phyloP scores from a whole-genome alignment of 106 monocot species.

The Xerophyta viscosa region DNA sequence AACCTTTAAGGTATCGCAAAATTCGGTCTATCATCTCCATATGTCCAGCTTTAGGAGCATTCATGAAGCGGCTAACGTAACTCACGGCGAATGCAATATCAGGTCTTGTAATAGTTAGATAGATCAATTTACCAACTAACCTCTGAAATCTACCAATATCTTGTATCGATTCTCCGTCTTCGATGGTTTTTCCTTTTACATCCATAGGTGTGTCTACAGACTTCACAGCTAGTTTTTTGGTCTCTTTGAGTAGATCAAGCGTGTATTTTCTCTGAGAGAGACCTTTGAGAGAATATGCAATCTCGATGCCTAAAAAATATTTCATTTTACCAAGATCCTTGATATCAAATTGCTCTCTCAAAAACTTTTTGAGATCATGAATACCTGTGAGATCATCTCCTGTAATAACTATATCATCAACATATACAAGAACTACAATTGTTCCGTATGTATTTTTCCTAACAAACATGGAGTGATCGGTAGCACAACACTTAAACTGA shows the following conservation, averaged over 20 bases:
- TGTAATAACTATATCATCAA: conserved; percentile 16
- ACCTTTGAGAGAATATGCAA: neutral
- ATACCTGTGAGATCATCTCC: conserved; percentile 1
- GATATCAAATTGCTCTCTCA: neutral
- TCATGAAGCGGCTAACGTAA: neutral
- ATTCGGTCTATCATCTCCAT: neutral
- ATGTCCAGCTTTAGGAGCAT: neutral
- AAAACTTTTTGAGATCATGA: neutral
- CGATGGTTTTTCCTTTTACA: neutral
- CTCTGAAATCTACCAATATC: neutral
- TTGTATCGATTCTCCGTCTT: neutral
- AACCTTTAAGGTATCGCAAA: neutral
- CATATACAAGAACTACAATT: conserved; percentile 6
- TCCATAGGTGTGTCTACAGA: neutral
- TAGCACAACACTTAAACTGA: neutral
- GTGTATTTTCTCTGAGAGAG: conserved; percentile 6
- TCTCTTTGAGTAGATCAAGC: neutral
- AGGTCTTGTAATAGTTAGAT: neutral
- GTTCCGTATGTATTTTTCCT: neutral
- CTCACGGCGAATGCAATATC: conserved; percentile 2
- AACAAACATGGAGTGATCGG: conserved; percentile 9
- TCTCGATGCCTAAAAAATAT: conserved; percentile 1
- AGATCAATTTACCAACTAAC: conserved; percentile 1
- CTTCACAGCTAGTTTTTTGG: neutral
- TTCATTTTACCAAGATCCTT: neutral